These are phyloP conservation scores for Brassica juncea DNA, from an alignment of 345 rosid genomes.

Conservation along the genomic window DNA sequence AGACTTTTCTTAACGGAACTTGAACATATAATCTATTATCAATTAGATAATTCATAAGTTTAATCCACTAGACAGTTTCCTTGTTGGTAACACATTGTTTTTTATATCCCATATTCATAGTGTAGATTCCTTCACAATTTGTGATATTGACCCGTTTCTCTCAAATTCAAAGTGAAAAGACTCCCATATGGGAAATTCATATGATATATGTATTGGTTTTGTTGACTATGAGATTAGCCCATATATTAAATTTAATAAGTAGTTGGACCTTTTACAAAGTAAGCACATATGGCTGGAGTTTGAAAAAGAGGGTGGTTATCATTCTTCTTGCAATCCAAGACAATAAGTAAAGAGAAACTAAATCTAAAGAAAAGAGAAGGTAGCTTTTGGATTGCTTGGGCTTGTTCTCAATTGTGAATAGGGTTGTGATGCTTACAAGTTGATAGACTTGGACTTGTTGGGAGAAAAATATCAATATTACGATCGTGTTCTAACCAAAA, in stretches of 20 bases:
- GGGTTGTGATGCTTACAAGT: not conserved
- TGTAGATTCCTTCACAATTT: not conserved
- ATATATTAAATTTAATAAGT: not conserved
- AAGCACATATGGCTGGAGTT: too few species aligned
- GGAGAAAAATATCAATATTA: not conserved
- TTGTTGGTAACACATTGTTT: not conserved
- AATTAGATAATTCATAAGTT: too few species aligned
- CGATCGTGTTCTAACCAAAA: not conserved
- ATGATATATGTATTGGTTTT: not conserved
- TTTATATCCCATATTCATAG: not conserved
- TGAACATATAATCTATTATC: too few species aligned
- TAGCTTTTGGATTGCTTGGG: not conserved
- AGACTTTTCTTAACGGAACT: too few species aligned
- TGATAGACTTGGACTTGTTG: not conserved
- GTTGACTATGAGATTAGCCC: not conserved
- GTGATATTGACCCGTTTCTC: slow-evolving; percentile 12
- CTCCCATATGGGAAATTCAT: not conserved
- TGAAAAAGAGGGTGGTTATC: too few species aligned
- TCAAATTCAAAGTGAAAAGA: not conserved
- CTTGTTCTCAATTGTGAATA: not conserved
- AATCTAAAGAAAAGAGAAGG: too few species aligned
- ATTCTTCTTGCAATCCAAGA: too few species aligned
- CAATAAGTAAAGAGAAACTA: too few species aligned
- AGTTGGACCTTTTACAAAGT: not conserved
- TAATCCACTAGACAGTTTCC: too few species aligned